Evolutionary conservation across 2,329 filamentous ascomycete genomes (phyloP).

Genomic region (Fonsecaea multimorphosa): DNA sequence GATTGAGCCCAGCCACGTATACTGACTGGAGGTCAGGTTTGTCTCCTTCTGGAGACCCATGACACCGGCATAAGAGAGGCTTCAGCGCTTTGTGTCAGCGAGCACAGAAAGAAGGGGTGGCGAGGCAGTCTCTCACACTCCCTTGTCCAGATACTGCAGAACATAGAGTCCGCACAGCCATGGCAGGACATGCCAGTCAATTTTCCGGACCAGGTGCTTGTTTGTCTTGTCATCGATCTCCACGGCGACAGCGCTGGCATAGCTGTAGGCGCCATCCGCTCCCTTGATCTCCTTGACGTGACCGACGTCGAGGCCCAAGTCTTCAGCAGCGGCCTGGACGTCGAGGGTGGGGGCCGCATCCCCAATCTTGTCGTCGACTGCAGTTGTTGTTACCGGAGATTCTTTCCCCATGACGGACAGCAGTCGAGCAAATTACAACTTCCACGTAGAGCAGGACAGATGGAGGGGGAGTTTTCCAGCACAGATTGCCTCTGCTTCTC

Average conservation of each 20-base stretch:
- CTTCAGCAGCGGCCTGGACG: constrained; percentile 8
- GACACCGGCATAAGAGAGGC: constrained; percentile 12
- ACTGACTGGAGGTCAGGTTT: constrained; percentile 10
- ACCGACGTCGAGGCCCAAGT: constrained; percentile 13
- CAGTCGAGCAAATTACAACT: not conserved
- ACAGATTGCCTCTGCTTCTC: not conserved
- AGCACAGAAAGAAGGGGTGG: not conserved
- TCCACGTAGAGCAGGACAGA: not conserved
- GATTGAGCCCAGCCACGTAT: constrained; percentile 16
- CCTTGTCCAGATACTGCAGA: constrained; percentile 14
- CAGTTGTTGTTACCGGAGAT: constrained; percentile 1
- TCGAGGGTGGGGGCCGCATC: constrained; percentile 5
- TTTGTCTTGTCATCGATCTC: constrained; percentile 16
- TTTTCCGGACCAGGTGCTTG: constrained; percentile 13
- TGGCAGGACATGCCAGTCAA: constrained; percentile 15
- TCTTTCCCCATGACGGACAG: constrained; percentile 15
- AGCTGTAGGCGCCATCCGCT: constrained; percentile 14
- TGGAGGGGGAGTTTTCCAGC: constrained; percentile 3
- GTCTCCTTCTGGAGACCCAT: constrained; percentile 16
- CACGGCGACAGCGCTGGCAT: constrained; percentile 8
- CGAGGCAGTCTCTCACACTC: not conserved
- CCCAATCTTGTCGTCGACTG: constrained; percentile 1
- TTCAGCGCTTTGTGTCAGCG: not conserved
- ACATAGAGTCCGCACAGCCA: constrained; percentile 12
- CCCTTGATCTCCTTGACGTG: constrained; percentile 18